A percentile compares a stretch with the other conserved stretches of the same genome.
Conservation (phyloP, 257 asterid genomes). For the Verbena officinalis region DNA sequence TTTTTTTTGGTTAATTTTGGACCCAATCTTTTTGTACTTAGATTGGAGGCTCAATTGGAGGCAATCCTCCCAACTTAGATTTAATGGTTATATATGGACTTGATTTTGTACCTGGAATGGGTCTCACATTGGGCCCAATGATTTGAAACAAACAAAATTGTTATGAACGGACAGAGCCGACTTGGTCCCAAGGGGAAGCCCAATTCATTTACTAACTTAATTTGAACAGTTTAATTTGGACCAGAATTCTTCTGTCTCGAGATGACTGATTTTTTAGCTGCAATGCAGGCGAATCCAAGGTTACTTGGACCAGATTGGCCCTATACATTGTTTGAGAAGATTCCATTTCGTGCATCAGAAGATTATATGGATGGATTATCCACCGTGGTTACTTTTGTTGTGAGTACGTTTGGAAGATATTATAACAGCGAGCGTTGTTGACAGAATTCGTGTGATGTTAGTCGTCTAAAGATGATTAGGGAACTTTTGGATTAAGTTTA, state of each 20-base stretch:
- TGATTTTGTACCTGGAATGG: no score
- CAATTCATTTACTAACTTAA: conserved; percentile 28
- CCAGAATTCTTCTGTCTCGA: conserved; percentile 46
- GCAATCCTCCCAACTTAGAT: no score
- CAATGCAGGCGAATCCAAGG: conserved; percentile 54
- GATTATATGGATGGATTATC: conserved; percentile 37
- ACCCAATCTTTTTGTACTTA: no score
- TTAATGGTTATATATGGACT: no score
- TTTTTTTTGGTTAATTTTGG: no score
- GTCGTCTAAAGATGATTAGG: conserved; percentile 38
- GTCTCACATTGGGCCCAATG: no score
- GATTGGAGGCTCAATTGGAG: no score
- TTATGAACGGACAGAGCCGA: conserved; percentile 58
- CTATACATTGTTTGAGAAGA: conserved; percentile 52
- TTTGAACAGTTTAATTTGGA: no score
- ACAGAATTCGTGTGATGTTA: conserved; percentile 38
- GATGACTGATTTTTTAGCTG: conserved; percentile 53
- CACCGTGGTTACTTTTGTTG: conserved; percentile 32
- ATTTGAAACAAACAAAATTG: no score
- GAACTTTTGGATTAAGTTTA: conserved; percentile 43
- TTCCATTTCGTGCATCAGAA: conserved; percentile 41
- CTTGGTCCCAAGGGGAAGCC: conserved; percentile 53
- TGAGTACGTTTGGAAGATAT: conserved; percentile 31
- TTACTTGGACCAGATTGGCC: conserved; percentile 74
- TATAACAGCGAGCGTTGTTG: conserved; percentile 40